phyloP scores from a whole-genome alignment of 2,329 filamentous ascomycete species.

The Talaromyces sp. region DNA sequence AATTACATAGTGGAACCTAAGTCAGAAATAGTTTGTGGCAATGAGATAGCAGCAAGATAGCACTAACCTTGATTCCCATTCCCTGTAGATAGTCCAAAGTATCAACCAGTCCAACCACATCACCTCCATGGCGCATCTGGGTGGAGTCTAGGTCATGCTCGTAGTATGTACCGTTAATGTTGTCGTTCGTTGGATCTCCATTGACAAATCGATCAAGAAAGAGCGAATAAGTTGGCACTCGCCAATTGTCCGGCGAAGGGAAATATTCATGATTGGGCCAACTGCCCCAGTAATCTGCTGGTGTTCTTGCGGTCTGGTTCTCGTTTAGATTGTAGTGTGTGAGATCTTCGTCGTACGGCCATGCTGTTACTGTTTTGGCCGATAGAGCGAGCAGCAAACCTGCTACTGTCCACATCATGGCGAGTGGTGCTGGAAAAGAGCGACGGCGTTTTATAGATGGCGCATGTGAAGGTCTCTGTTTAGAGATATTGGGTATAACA shows the following conservation, averaged over 20 bases:
- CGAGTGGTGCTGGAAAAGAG: not conserved
- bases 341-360: constrained; percentile 48
- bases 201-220: constrained; percentile 62
- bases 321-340: constrained; percentile 57
- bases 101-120: constrained; percentile 54
- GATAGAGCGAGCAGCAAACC: constrained; percentile 27
- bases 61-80: constrained; percentile 55
- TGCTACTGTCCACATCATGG: constrained; percentile 11
- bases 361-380: constrained; percentile 23
- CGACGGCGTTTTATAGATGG: not conserved
- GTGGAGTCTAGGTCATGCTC: constrained; percentile 58
- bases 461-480: not conserved
- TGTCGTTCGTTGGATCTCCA: constrained; percentile 60
- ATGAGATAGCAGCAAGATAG: not conserved
- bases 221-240: constrained; percentile 61
- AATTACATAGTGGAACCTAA: not conserved
- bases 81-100: constrained; percentile 61
- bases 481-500: not conserved
- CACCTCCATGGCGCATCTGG: constrained; percentile 60
- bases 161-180: constrained; percentile 56
- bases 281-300: constrained; percentile 55
- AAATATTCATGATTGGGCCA: constrained; percentile 51
- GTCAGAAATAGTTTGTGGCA: not conserved
- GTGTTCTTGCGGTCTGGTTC: constrained; percentile 52
- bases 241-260: constrained; percentile 57